Evolutionary conservation across 1,284 basidiomycete species (phyloP), one percentile per base, ranked within the genome.

Genomic region (Naganishia sp.): DNA sequence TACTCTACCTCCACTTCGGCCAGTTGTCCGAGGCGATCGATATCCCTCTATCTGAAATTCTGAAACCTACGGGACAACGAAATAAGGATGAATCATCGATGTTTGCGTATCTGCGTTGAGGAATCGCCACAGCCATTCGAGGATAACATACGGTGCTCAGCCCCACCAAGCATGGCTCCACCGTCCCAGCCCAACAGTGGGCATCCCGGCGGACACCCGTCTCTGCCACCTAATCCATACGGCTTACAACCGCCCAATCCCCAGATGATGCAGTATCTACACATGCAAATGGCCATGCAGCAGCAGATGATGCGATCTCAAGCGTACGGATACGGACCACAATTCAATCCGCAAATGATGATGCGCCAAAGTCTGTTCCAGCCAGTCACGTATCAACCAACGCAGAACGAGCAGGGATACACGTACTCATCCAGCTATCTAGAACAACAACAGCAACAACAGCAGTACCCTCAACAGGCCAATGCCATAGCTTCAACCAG

Each of bases 391-490:
- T 57, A 60, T 45, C 39, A 47, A 25, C 54, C 62, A 15, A 51
- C 56, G 15, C 63, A 65, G 13, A 68, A 65, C 35, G 46, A 53
- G 3, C 56, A 65, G 46, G 67, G 67, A 35, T 68, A 68, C 56
- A 60, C 56, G 25, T 68, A 68, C 39, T 68, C 67, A n/a, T 28
- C 63, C 4, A 63, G 56, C 7, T 68, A 60, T 43, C 53, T 68
- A 21, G 49, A 60, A 11, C 63, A 68, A 39, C 67, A 68, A 32
- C 63, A 65, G 21, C 62, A 63, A 21, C 46, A 57, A 32, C 42
- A 41, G 18, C 58, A 23, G 39, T 39, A 39, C 35, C 55, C n/a
- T 5, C 45, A 23, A 10, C 50, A 47, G 42, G 3, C 23, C 49
- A 39, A 39, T 6, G 35, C 13, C 35, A 39, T 13, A 39, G 35